Percentiles rank a stretch among this genome's conserved stretches.
phyloP scores from a whole-genome alignment of 306 rosid species.

The Dalbergia cochinchinensis region DNA sequence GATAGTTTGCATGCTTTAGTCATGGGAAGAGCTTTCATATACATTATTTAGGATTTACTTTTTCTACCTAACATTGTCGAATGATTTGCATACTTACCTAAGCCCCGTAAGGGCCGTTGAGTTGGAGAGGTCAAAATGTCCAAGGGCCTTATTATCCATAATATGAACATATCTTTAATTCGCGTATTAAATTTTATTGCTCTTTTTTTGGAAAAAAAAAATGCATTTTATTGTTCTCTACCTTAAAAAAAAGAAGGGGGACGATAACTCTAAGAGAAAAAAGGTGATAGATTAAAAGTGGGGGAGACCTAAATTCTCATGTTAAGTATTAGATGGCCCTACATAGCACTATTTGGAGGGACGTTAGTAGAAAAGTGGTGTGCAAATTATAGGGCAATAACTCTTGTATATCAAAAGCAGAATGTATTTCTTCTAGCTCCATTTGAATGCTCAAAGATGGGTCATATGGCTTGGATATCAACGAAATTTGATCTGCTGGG shows the following conservation, averaged over 20 bases:
- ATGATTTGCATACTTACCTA: too few relatives aligned
- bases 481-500: background rate
- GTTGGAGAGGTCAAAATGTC: too few relatives aligned
- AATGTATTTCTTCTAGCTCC: background rate
- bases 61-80: too few relatives aligned
- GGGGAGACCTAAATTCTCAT: background rate
- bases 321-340: background rate
- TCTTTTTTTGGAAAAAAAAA: background rate
- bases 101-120: too few relatives aligned
- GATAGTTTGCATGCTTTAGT: too few relatives aligned
- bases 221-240: background rate
- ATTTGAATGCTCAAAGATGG: background rate
- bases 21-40: too few relatives aligned
- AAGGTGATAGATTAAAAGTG: background rate
- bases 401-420: background rate
- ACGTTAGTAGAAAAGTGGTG: too few relatives aligned
- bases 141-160: too few relatives aligned
- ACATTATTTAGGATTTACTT: too few relatives aligned
- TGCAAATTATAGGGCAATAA: background rate
- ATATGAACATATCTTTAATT: too few relatives aligned
- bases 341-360: background rate
- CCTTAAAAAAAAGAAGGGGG: background rate
- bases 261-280: background rate
- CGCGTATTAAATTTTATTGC: too few relatives aligned
- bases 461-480: too few relatives aligned